Percentiles rank a stretch among this genome's conserved stretches.
phyloP scores from a whole-genome alignment of 2,329 filamentous ascomycete species.

The Cercospora sp. region DNA sequence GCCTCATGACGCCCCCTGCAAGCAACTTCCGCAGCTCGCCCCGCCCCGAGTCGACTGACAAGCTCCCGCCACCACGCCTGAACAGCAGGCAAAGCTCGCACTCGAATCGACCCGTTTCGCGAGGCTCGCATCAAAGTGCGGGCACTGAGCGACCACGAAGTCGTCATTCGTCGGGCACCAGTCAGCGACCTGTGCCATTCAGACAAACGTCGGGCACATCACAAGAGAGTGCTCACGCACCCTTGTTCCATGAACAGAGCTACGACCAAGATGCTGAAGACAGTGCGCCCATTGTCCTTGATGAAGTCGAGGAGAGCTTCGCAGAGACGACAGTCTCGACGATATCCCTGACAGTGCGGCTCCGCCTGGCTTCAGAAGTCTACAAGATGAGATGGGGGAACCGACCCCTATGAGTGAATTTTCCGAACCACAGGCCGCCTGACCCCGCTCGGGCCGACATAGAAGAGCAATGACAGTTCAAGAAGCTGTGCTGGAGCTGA shows the following conservation, averaged over 20 bases:
- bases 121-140: constrained; percentile 13
- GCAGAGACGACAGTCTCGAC: constrained; percentile 49
- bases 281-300: constrained; percentile 43
- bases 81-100: constrained; percentile 23
- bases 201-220: constrained; percentile 22
- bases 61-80: constrained; percentile 30
- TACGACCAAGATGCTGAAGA: constrained; percentile 63
- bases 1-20: constrained; percentile 85
- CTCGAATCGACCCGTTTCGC: constrained; percentile 13
- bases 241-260: constrained; percentile 57
- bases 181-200: constrained; percentile 13
- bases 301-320: constrained; percentile 42
- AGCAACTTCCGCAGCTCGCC: constrained; percentile 68
- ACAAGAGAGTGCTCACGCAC: constrained; percentile 47
- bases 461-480: constrained; percentile 10
- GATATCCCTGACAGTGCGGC: constrained; percentile 21
- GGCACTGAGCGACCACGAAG: constrained; percentile 15
- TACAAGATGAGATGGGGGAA: constrained; percentile 22
- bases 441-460: constrained; percentile 12
- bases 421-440: constrained; percentile 1
- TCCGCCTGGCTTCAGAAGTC: constrained; percentile 20
- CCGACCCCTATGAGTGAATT: constrained; percentile 15
- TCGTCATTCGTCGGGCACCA: constrained; percentile 4
- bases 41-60: constrained; percentile 40
- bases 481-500: constrained; percentile 9